Evolutionary conservation across 1,284 basidiomycete genomes (phyloP).

Genomic region (Rhodofomes roseus): DNA sequence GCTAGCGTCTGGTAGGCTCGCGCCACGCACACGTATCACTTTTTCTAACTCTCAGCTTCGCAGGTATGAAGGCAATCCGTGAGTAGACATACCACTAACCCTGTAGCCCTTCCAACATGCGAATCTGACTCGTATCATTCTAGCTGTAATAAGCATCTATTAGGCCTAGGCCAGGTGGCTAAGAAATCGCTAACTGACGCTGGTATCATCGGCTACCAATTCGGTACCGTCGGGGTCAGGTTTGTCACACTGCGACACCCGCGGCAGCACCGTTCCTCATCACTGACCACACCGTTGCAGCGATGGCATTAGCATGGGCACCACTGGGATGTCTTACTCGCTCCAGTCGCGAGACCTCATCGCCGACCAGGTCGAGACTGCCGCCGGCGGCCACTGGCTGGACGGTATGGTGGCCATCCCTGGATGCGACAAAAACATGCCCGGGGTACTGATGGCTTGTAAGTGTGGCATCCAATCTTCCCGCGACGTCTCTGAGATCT

Average conservation of each 20-base stretch:
- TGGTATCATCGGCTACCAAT: constrained; percentile 91
- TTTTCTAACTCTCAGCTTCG: neutral
- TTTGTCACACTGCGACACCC: constrained; percentile 2
- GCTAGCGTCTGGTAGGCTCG: constrained; percentile 87
- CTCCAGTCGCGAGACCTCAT: constrained; percentile 96
- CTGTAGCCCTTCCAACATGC: too few species aligned
- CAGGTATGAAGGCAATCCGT: constrained; percentile 41
- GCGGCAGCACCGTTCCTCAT: neutral
- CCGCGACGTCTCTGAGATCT: constrained; percentile 22
- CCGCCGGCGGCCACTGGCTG: constrained; percentile 97
- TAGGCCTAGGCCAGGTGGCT: constrained; percentile 84
- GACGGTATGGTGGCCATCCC: constrained; percentile 97
- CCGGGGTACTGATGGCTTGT: constrained; percentile 92
- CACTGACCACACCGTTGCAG: constrained; percentile 24
- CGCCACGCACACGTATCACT: neutral
- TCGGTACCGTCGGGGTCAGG: constrained; percentile 92
- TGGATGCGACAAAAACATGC: constrained; percentile 99
- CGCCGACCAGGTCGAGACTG: constrained; percentile 94
- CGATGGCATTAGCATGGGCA: constrained; percentile 98
- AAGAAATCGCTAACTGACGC: constrained; percentile 76
- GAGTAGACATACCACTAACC: constrained; percentile 18
- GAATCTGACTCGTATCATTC: constrained; percentile 14
- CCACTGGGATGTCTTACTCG: constrained; percentile 89
- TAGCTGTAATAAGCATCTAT: constrained; percentile 90
- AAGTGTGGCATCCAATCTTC: constrained; percentile 38